phyloP scores from a whole-genome alignment of 2,329 filamentous ascomycete species.

The Pseudogymnoascus sp. region DNA sequence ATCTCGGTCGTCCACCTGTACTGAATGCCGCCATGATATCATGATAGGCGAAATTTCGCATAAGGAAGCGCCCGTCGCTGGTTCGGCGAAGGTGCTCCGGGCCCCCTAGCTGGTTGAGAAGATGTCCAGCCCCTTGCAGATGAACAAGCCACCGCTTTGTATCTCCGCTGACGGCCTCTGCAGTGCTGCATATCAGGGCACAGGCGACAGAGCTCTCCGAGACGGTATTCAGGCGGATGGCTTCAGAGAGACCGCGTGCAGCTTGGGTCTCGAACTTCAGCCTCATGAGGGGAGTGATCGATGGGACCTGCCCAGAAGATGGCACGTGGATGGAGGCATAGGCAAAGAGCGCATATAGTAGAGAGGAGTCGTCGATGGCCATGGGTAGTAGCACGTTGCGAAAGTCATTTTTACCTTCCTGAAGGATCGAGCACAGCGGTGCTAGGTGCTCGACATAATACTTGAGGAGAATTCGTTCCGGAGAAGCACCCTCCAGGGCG shows the following conservation, averaged over 20 bases:
- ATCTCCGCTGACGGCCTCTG: slow-evolving; percentile 14
- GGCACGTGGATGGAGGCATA: slow-evolving; percentile 15
- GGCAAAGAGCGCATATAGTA: slow-evolving; percentile 15
- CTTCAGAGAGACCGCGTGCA: slow-evolving; percentile 14
- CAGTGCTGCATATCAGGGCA: slow-evolving; percentile 14
- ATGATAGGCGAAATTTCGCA: slow-evolving; percentile 16
- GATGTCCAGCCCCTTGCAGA: slow-evolving; percentile 15
- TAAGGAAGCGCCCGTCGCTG: slow-evolving; percentile 13
- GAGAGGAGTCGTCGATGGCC: slow-evolving; percentile 16
- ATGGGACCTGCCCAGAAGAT: slow-evolving; percentile 9
- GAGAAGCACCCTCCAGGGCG: not conserved
- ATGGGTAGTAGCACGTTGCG: slow-evolving; percentile 12
- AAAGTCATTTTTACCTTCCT: slow-evolving; percentile 11
- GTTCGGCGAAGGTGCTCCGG: slow-evolving; percentile 10
- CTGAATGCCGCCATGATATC: slow-evolving; percentile 16
- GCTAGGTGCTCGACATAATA: slow-evolving; percentile 12
- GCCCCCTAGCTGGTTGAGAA: slow-evolving; percentile 12
- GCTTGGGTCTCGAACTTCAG: slow-evolving; percentile 13
- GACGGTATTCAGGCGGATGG: slow-evolving; percentile 13
- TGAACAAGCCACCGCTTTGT: slow-evolving; percentile 15
- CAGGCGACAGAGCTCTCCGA: slow-evolving; percentile 15
- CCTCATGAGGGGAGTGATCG: slow-evolving; percentile 3
- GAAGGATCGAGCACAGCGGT: slow-evolving; percentile 14
- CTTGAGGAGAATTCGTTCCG: slow-evolving; percentile 12
- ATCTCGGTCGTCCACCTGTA: slow-evolving; percentile 12